These are phyloP conservation scores for Penicillium palitans DNA, from an alignment of 2,329 filamentous ascomycete species.

Conservation along the genomic window DNA sequence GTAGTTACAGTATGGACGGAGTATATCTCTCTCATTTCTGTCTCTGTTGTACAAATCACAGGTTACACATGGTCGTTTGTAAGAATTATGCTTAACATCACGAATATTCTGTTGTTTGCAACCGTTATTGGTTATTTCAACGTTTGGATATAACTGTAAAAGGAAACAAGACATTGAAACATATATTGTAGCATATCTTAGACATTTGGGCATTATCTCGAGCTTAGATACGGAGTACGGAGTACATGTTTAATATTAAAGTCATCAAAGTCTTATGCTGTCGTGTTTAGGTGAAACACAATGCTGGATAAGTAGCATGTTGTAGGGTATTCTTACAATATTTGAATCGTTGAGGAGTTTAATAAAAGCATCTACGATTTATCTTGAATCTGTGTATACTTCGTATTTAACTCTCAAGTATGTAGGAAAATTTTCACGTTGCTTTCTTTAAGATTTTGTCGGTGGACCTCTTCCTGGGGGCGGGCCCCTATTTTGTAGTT, in stretches of 20 bases:
- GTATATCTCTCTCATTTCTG: neutral
- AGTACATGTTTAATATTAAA: neutral
- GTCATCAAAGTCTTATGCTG: neutral
- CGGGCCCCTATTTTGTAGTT: slow-evolving; percentile 1
- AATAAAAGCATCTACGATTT: neutral
- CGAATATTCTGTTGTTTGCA: neutral
- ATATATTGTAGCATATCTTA: neutral
- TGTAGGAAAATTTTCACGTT: neutral
- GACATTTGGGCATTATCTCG: neutral
- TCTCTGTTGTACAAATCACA: too few relatives aligned
- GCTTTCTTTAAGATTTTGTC: neutral
- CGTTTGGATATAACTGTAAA: too few relatives aligned
- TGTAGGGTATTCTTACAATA: neutral
- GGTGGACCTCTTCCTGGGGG: neutral
- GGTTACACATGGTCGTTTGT: neutral
- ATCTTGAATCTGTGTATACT: neutral
- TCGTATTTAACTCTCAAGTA: neutral
- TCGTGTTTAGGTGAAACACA: neutral
- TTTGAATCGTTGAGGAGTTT: neutral
- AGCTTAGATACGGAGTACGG: neutral
- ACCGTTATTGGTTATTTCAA: neutral
- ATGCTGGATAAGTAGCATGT: neutral
- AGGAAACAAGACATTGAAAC: neutral
- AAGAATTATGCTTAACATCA: neutral
- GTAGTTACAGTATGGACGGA: neutral